Percentiles rank a stretch among this genome's conserved stretches.
Evolutionary conservation across 2,329 filamentous ascomycete genomes (phyloP).

Genomic region (Hansfordia pulvinata): DNA sequence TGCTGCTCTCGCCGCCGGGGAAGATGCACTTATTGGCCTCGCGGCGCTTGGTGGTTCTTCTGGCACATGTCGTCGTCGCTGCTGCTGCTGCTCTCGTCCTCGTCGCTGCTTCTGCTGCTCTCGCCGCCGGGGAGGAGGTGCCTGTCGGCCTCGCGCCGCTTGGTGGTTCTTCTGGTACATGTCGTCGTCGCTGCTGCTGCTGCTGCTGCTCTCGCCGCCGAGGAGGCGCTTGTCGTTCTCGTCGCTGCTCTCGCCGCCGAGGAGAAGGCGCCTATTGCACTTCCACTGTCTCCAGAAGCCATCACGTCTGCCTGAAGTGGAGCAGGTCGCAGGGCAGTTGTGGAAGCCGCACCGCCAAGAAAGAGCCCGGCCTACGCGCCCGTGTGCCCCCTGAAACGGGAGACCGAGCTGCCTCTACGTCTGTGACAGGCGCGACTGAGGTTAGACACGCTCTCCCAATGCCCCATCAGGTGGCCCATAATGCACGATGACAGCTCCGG

Average conservation of each 20-base stretch:
- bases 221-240: too few relatives aligned
- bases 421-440: conserved; percentile 10
- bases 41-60: conserved; percentile 3
- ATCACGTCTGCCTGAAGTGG: conserved; percentile 9
- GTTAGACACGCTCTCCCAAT: conserved; percentile 9
- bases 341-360: too few relatives aligned
- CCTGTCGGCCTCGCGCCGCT: conserved; percentile 6
- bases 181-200: too few relatives aligned
- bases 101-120: too few relatives aligned
- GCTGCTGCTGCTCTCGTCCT: too few relatives aligned
- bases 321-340: conserved; percentile 18
- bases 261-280: background rate
- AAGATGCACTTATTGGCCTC: conserved; percentile 6
- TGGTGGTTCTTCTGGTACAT: too few relatives aligned
- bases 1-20: conserved; percentile 11
- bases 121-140: too few relatives aligned
- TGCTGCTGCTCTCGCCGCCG: too few relatives aligned
- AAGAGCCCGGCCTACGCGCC: too few relatives aligned
- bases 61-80: conserved; percentile 10
- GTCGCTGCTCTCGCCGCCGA: too few relatives aligned
- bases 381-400: conserved; percentile 4
- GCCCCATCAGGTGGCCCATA: conserved; percentile 3
- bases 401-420: too few relatives aligned
- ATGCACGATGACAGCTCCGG: conserved; percentile 8
- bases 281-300: conserved; percentile 8